These are phyloP conservation scores for Penicillium roqueforti DNA, from an alignment of 495 filamentous ascomycete species.

Conservation along the genomic window DNA sequence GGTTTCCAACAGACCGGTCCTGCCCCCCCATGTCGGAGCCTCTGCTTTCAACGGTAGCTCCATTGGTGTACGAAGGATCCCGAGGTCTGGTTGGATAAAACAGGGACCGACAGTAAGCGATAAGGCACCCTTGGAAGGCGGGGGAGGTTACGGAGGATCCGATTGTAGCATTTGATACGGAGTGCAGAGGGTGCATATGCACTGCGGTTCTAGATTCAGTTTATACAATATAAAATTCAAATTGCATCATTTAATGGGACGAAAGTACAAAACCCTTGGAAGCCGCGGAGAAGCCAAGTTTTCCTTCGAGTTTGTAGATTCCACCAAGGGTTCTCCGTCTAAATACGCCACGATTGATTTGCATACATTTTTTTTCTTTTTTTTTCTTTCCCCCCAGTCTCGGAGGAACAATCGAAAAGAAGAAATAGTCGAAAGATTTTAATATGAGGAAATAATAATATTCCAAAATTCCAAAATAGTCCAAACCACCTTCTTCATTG, in stretches of 20 bases:
- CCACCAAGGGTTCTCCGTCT: not conserved
- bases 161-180: not conserved
- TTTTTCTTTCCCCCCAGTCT: not conserved
- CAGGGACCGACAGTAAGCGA: not conserved
- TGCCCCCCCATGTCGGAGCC: slow-evolving; percentile 13
- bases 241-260: not conserved
- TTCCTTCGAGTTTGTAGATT: not conserved
- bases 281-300: not conserved
- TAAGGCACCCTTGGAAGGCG: not conserved
- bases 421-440: not conserved
- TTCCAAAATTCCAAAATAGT: not conserved
- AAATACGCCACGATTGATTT: not conserved
- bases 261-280: no score
- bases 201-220: not conserved
- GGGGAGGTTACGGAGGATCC: not conserved
- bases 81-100: slow-evolving; percentile 1
- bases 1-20: slow-evolving; percentile 14
- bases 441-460: no score
- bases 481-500: slow-evolving; percentile 27
- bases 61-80: slow-evolving; percentile 6
- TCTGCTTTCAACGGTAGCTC: slow-evolving; percentile 11
- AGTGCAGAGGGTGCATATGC: no score
- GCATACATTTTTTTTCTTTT: not conserved
- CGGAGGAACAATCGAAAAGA: not conserved
- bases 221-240: not conserved